These are phyloP conservation scores for Phytophthora vignae DNA, from an alignment of 352 stramenopile genomes.

Conservation along the genomic window DNA sequence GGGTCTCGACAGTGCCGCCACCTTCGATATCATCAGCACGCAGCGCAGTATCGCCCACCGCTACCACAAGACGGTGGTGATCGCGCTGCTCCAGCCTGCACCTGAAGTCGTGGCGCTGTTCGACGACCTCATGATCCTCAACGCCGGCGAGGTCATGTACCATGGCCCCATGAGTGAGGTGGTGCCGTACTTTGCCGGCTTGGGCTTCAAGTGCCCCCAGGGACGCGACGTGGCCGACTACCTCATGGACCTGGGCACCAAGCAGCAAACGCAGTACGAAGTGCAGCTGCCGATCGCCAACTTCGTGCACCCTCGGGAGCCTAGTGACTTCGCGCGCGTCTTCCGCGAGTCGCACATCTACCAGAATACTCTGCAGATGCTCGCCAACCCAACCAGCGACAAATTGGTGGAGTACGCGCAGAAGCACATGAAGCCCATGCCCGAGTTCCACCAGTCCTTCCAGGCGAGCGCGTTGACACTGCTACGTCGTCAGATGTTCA, in stretches of 20 bases:
- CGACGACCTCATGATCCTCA: constrained; percentile 55
- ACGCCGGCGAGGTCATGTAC: constrained; percentile 48
- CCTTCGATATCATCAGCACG: constrained; percentile 41
- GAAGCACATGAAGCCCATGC: constrained; percentile 42
- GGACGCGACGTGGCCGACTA: constrained; percentile 46
- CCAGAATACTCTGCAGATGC: constrained; percentile 60
- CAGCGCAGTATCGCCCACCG: constrained; percentile 32
- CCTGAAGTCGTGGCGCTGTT: constrained; percentile 58
- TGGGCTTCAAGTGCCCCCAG: constrained; percentile 32
- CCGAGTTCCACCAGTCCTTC: constrained; percentile 42
- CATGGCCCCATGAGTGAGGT: constrained; percentile 35
- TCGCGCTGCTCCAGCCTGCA: constrained; percentile 83
- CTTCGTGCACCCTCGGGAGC: constrained; percentile 27
- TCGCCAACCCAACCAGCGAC: constrained; percentile 86
- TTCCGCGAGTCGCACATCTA: constrained; percentile 53
- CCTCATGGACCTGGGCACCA: constrained; percentile 68
- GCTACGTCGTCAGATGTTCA: constrained; percentile 64
- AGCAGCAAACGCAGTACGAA: constrained; percentile 38
- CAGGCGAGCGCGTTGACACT: constrained; percentile 37
- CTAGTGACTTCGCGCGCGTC: constrained; percentile 49
- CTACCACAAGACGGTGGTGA: constrained; percentile 56
- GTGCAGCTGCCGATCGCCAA: constrained; percentile 1
- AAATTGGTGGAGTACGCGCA: constrained; percentile 82
- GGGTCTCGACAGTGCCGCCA: constrained; percentile 84
- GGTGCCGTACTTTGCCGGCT: constrained; percentile 30